phyloP scores from a whole-genome alignment of 495 filamentous ascomycete species.

The Hypoxylon rickii region DNA sequence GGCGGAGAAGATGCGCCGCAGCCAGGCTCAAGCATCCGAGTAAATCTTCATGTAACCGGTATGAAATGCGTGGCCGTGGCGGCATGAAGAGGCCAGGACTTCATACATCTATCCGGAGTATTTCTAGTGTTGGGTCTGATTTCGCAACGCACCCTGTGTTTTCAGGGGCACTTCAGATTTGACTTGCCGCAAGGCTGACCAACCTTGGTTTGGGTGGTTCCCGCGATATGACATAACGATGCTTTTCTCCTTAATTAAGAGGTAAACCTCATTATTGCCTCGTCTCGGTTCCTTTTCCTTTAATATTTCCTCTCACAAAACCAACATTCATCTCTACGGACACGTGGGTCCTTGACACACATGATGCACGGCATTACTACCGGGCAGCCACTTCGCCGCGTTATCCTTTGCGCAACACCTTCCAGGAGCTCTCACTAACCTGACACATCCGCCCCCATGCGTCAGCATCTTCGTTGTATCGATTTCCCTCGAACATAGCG shows the following conservation, averaged over 20 bases:
- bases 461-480: conserved; percentile 39
- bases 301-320: conserved; percentile 35
- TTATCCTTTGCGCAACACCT: conserved; percentile 26
- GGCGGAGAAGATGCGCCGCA: conserved; percentile 95
- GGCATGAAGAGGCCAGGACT: conserved; percentile 23
- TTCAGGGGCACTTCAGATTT: conserved; percentile 56
- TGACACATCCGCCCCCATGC: conserved; percentile 40
- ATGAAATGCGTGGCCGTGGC: conserved; percentile 29
- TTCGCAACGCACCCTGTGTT: conserved; percentile 45
- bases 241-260: conserved; percentile 40
- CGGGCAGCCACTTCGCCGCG: conserved; percentile 21
- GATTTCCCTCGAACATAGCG: conserved; percentile 40
- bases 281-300: conserved; percentile 43
- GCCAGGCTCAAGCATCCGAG: conserved; percentile 68
- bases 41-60: conserved; percentile 51
- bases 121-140: conserved; percentile 49
- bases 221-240: conserved; percentile 50
- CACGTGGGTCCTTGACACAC: conserved; percentile 28
- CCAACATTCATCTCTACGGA: conserved; percentile 25
- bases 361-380: conserved; percentile 30
- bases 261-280: conserved; percentile 45
- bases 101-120: conserved; percentile 38
- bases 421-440: conserved; percentile 28
- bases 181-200: conserved; percentile 62
- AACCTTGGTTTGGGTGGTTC: conserved; percentile 47